These are phyloP conservation scores for Lipomyces mesembrius DNA, from an alignment of 805 yeast species.

Conservation along the genomic window DNA sequence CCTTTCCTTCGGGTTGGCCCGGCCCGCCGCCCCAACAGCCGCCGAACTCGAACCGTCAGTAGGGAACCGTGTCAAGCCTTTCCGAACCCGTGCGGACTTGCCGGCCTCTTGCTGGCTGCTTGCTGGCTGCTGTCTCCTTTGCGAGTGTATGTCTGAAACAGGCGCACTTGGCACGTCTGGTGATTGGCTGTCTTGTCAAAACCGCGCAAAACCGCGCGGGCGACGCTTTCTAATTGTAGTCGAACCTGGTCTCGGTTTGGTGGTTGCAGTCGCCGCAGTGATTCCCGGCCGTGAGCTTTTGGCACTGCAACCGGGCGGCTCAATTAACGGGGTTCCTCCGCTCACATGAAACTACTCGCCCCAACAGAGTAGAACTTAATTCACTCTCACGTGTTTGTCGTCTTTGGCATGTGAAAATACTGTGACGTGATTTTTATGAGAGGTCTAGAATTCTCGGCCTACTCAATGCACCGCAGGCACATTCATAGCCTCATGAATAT, in stretches of 20 bases:
- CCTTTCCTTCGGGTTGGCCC: neutral
- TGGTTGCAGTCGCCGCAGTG: too few species aligned
- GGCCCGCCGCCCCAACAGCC: neutral
- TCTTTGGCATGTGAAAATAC: neutral
- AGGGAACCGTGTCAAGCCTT: neutral
- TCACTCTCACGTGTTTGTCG: neutral
- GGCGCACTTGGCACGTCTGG: neutral
- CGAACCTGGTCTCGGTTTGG: neutral
- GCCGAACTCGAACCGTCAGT: neutral
- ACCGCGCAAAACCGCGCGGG: neutral
- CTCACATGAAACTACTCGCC: neutral
- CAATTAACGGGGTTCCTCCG: too few species aligned
- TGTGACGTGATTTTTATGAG: neutral
- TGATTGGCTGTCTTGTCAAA: neutral
- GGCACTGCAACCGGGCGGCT: neutral
- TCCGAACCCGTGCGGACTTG: neutral
- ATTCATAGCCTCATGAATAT: too few species aligned
- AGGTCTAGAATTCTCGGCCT: too few species aligned
- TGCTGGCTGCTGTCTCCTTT: neutral
- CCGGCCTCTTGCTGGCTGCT: neutral
- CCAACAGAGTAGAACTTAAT: neutral
- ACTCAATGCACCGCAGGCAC: too few species aligned
- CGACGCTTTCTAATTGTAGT: neutral
- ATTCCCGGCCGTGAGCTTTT: too few species aligned
- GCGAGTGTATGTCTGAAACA: neutral